Evolutionary conservation across 2,329 filamentous ascomycete species (phyloP).

Genomic region (Triangularia setosa): DNA sequence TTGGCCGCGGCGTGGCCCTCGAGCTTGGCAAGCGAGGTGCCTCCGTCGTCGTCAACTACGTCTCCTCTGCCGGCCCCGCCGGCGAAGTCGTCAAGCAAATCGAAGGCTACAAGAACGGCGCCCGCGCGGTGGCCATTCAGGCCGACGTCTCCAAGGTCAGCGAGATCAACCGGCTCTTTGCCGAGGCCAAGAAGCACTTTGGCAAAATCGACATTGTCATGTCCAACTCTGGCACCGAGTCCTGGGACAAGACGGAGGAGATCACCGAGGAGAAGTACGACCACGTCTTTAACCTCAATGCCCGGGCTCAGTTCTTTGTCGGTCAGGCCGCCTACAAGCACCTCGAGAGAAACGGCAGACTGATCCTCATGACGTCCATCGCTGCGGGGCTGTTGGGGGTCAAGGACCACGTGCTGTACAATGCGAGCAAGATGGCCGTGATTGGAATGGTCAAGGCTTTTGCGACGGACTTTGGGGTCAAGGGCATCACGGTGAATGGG

Average conservation of each 20-base stretch:
- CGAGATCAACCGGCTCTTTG: conserved; percentile 60
- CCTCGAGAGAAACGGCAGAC: conserved; percentile 64
- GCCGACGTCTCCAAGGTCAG: conserved; percentile 61
- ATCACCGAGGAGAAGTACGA: conserved; percentile 68
- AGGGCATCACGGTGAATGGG: conserved; percentile 67
- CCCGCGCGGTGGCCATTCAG: conserved; percentile 56
- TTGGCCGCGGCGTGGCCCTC: conserved; percentile 62
- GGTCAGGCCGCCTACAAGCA: conserved; percentile 71
- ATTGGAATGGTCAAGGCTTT: conserved; percentile 70
- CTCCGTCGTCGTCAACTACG: conserved; percentile 65
- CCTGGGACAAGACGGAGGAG: conserved; percentile 66
- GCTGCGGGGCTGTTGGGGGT: conserved; percentile 63
- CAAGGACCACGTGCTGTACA: conserved; percentile 67
- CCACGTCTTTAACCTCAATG: conserved; percentile 68
- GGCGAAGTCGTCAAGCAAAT: conserved; percentile 54
- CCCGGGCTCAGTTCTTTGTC: conserved; percentile 71
- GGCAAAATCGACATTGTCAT: conserved; percentile 68
- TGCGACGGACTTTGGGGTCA: conserved; percentile 65
- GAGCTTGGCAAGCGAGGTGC: conserved; percentile 64
- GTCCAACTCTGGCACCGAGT: conserved; percentile 69
- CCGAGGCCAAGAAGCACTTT: conserved; percentile 60
- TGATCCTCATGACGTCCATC: conserved; percentile 70
- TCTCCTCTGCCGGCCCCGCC: conserved; percentile 51
- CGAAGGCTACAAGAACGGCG: conserved; percentile 45
- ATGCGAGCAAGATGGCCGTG: conserved; percentile 67